phyloP scores from a whole-genome alignment of 2,329 filamentous ascomycete species.

The Claviceps humidiphila region DNA sequence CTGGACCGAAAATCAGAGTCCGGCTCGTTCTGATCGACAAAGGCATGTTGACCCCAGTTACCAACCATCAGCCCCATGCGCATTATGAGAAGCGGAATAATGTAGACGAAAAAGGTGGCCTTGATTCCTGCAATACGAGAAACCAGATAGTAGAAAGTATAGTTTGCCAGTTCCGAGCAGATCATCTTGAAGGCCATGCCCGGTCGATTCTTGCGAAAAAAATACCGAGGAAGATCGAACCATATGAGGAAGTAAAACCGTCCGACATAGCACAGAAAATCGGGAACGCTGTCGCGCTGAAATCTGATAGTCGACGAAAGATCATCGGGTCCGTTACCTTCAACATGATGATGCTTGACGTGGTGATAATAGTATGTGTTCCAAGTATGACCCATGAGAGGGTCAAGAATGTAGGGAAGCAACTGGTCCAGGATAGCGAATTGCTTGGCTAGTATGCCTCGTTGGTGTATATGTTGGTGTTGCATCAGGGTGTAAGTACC shows the following conservation, averaged over 20 bases:
- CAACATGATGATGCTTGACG: constrained; percentile 75
- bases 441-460: constrained; percentile 48
- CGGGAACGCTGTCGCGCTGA: constrained; percentile 51
- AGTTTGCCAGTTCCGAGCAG: constrained; percentile 48
- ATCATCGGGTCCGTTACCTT: constrained; percentile 66
- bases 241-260: constrained; percentile 64
- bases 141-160: constrained; percentile 33
- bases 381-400: constrained; percentile 72
- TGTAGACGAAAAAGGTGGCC: constrained; percentile 50
- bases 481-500: constrained; percentile 70
- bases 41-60: constrained; percentile 75
- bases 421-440: constrained; percentile 43
- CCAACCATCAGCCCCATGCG: constrained; percentile 65
- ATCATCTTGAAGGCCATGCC: constrained; percentile 40
- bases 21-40: constrained; percentile 62
- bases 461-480: constrained; percentile 73
- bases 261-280: constrained; percentile 60
- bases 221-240: constrained; percentile 64
- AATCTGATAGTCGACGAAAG: constrained; percentile 65
- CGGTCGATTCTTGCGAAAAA: constrained; percentile 47
- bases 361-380: constrained; percentile 79
- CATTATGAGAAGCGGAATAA: constrained; percentile 54
- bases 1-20: constrained; percentile 68
- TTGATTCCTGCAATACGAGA: constrained; percentile 37
- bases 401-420: constrained; percentile 64